Evolutionary conservation across 1,139 yeast genomes (phyloP).

Genomic region (Yamadazyma blattariae): DNA sequence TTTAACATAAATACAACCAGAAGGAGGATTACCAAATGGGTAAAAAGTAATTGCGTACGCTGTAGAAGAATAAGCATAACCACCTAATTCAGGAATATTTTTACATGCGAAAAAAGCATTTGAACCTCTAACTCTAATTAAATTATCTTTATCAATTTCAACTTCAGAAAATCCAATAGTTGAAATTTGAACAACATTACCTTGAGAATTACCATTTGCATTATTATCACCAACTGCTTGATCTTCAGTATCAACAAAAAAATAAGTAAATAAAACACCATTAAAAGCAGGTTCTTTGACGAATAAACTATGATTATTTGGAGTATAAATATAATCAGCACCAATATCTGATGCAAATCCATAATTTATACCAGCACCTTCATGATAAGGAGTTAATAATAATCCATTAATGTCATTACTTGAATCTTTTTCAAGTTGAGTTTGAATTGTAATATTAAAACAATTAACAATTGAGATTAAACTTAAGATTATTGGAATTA

Average conservation of each 20-base stretch:
- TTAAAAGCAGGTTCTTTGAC: too few relatives aligned
- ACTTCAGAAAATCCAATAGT: not conserved
- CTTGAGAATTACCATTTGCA: not conserved
- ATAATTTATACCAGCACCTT: constrained; percentile 3
- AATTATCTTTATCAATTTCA: not conserved
- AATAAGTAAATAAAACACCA: too few relatives aligned
- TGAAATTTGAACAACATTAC: constrained; percentile 2
- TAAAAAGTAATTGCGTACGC: constrained; percentile 3
- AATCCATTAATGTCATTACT: not conserved
- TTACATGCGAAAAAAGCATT: constrained; percentile 5
- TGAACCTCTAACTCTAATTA: not conserved
- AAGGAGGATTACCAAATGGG: constrained; percentile 2
- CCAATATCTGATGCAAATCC: not conserved
- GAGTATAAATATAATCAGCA: not conserved
- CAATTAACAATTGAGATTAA: too few relatives aligned
- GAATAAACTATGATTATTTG: not conserved
- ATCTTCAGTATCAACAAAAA: too few relatives aligned
- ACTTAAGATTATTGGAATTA: too few relatives aligned
- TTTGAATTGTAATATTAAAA: too few relatives aligned
- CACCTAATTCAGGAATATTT: constrained; percentile 3
- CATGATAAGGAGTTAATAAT: constrained; percentile 1
- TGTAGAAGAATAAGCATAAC: constrained; percentile 1
- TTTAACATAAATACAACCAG: constrained; percentile 2
- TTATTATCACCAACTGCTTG: not conserved
- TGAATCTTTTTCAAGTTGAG: not conserved